A percentile compares a stretch with the other conserved stretches of the same genome.
Evolutionary conservation across 805 yeast species (phyloP).

Genomic region (Saccharomycopsis lassenensis): DNA sequence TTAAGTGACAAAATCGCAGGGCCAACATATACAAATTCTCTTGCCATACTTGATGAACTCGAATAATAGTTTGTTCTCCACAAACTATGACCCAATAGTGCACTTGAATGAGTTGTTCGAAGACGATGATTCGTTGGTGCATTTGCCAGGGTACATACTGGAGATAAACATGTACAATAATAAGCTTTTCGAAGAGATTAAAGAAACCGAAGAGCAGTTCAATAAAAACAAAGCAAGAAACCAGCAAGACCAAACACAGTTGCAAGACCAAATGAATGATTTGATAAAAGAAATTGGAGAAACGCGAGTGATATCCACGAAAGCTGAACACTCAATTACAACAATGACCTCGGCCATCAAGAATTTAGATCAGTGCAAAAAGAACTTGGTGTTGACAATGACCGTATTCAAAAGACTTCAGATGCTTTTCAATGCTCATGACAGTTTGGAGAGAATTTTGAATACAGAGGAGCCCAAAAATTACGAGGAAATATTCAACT

Average conservation of each 20-base stretch:
- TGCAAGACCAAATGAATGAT: background rate
- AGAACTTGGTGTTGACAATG: constrained; percentile 74
- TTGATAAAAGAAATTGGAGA: constrained; percentile 33
- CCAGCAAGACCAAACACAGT: background rate
- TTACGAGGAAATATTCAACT: constrained; percentile 44
- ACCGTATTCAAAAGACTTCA: constrained; percentile 78
- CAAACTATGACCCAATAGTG: constrained; percentile 40
- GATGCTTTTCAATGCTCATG: constrained; percentile 70
- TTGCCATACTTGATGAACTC: too few species aligned
- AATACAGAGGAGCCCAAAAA: constrained; percentile 33
- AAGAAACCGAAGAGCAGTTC: constrained; percentile 23
- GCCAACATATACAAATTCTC: too few species aligned
- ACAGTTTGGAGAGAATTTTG: constrained; percentile 37
- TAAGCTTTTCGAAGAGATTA: constrained; percentile 37
- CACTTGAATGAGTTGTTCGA: constrained; percentile 43
- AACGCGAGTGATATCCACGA: constrained; percentile 37
- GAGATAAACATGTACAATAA: constrained; percentile 41
- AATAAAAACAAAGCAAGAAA: constrained; percentile 16
- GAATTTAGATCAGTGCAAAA: constrained; percentile 68
- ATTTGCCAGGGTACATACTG: constrained; percentile 38
- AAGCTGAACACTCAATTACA: constrained; percentile 53
- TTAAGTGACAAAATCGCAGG: too few species aligned
- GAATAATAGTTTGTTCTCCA: constrained; percentile 22
- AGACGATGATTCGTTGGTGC: constrained; percentile 38
- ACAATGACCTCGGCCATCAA: constrained; percentile 70